Evolutionary conservation across 345 rosid species (phyloP).

Genomic region (Carallia pectinifolia): DNA sequence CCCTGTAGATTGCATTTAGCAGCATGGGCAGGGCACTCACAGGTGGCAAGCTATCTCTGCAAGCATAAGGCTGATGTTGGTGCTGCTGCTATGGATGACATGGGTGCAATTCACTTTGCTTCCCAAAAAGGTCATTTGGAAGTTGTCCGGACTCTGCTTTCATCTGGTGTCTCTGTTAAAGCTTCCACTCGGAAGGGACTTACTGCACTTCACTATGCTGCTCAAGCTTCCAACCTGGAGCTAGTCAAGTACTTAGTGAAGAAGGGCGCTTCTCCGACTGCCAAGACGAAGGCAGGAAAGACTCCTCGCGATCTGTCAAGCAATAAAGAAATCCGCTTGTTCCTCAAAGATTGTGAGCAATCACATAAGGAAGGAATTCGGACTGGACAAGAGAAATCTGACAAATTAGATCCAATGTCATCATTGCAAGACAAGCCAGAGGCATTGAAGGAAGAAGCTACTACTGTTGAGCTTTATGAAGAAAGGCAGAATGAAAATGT

Average conservation of each 20-base stretch:
- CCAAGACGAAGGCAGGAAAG: constrained; percentile 76
- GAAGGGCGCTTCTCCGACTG: constrained; percentile 65
- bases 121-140: constrained; percentile 92
- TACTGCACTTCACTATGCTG: constrained; percentile 88
- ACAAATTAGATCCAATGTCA: constrained; percentile 34
- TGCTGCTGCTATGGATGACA: constrained; percentile 96
- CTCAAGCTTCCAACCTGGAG: constrained; percentile 81
- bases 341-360: constrained; percentile 56
- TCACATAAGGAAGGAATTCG: constrained; percentile 33
- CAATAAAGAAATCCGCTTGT: constrained; percentile 46
- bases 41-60: constrained; percentile 77
- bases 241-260: constrained; percentile 67
- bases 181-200: constrained; percentile 78
- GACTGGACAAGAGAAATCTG: constrained; percentile 31
- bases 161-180: constrained; percentile 67
- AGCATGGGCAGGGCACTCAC: constrained; percentile 89
- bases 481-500: constrained; percentile 31
- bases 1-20: constrained; percentile 75
- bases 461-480: constrained; percentile 7
- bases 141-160: constrained; percentile 55
- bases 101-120: constrained; percentile 97
- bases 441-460: constrained; percentile 30
- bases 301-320: constrained; percentile 73
- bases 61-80: constrained; percentile 90
- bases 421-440: constrained; percentile 23